Evolutionary conservation across 2,329 filamentous ascomycete genomes (phyloP).

Genomic region (Tolypocladium ovalisporum): DNA sequence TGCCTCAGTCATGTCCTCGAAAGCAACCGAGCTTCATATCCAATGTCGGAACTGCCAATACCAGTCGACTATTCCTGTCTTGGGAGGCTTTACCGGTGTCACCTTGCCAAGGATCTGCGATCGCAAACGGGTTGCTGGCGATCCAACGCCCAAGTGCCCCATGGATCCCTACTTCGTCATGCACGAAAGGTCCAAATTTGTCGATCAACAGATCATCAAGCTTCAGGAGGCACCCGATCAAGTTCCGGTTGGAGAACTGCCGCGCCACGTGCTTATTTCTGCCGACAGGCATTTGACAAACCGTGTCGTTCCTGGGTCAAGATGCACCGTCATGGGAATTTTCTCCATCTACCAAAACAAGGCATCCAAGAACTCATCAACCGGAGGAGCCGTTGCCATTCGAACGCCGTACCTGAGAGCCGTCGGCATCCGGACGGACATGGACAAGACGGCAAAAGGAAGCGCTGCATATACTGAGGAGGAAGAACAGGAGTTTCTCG

Average conservation of each 20-base stretch:
- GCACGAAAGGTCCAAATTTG: constrained; percentile 88
- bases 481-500: constrained; percentile 91
- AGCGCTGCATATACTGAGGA: constrained; percentile 80
- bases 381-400: constrained; percentile 79
- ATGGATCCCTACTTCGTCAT: constrained; percentile 93
- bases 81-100: constrained; percentile 80
- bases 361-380: constrained; percentile 63
- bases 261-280: constrained; percentile 86
- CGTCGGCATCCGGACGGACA: constrained; percentile 81
- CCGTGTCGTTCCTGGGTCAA: constrained; percentile 84
- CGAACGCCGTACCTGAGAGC: constrained; percentile 89
- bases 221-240: constrained; percentile 96
- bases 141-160: constrained; percentile 66
- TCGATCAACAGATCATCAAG: constrained; percentile 97
- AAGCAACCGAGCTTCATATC: constrained; percentile 77
- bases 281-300: constrained; percentile 96
- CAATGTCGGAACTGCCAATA: constrained; percentile 82
- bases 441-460: constrained; percentile 82
- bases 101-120: constrained; percentile 72
- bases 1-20: constrained; percentile 91
- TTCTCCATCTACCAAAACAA: constrained; percentile 98
- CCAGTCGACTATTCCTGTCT: constrained; percentile 57
- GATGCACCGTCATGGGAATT: constrained; percentile 92
- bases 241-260: constrained; percentile 91
- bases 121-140: constrained; percentile 51